phyloP scores from a whole-genome alignment of 148 eudicot species.

The Rhododendron mucronatum region DNA sequence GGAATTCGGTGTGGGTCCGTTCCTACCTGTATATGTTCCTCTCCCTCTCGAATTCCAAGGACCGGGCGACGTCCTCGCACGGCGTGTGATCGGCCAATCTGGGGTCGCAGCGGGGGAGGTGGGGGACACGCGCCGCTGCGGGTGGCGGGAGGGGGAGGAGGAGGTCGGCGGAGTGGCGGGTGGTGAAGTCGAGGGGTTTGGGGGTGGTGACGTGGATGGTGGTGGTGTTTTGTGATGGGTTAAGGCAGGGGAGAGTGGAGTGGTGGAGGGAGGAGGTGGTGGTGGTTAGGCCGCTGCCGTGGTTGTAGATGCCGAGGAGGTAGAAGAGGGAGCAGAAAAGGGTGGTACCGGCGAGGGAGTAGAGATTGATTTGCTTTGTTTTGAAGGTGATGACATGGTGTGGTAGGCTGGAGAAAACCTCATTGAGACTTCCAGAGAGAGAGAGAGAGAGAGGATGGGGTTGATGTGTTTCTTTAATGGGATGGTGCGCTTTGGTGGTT shows the following conservation, averaged over 20 bases:
- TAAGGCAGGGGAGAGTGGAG: conserved; percentile 10
- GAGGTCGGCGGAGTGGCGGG: conserved; percentile 49
- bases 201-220: not conserved
- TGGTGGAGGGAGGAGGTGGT: conserved; percentile 4
- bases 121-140: conserved; percentile 28
- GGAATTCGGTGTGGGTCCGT: no score
- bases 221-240: not conserved
- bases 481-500: not conserved
- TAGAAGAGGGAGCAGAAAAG: conserved; percentile 34
- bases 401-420: conserved; percentile 15
- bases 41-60: conserved; percentile 50
- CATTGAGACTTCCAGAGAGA: conserved; percentile 17
- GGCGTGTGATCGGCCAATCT: conserved; percentile 66
- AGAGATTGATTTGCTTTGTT: conserved; percentile 25
- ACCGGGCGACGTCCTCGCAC: conserved; percentile 60
- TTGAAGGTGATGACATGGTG: conserved; percentile 12
- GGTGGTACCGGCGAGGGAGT: conserved; percentile 22
- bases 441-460: not conserved
- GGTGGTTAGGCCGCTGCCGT: conserved; percentile 23
- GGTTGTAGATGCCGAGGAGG: conserved; percentile 32
- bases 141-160: conserved; percentile 11
- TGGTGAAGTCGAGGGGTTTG: conserved; percentile 45
- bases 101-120: conserved; percentile 48
- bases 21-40: conserved; percentile 36
- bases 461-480: not conserved